Base-by-base conservation (phyloP, 2,329 filamentous ascomycete species). In the Clonostachys rosea region DNA sequence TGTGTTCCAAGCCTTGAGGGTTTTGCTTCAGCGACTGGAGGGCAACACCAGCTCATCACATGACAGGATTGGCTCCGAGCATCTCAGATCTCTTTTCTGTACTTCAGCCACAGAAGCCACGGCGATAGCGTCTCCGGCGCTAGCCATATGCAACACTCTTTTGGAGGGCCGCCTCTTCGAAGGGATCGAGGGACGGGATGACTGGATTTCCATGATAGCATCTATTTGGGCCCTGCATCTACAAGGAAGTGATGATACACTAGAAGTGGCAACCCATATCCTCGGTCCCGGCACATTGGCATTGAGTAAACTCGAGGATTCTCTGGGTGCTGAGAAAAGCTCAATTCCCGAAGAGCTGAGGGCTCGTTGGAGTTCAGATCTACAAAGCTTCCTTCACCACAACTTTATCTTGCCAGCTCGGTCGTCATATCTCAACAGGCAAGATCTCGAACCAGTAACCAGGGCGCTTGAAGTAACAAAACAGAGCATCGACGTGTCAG, bases 1-100 rank as follows among this genome's bases (percentile, higher is more conserved):
- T 5, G 47, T 82, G 0, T 76, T 83, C 18, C 59, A 57, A 8
- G 68, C 77, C 2, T 54, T 83, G 1, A 63, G 60, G 11, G 63
- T 63, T 7, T 65, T 83, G 5, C 51, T 82, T n/a, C 58, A 60
- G 2, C 73, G 75, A 17, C 65, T 77, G 6, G 65, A 70, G 34
- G 57, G 60, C 13, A 58, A 59, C 8, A 53, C 58, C 5, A 58
- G 60, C 20, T 65, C 66, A 10, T 65, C 69, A 12, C 70, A 70
- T 50, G 67, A 72, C 54, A 69, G 61, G 45, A 78, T 81, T 54
- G 79, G 79, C 14, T 74, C 74, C 2, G 78, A 82, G 56, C 78
- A 82, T 50, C 71, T 83, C 54, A 76, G 74, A 53, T 78, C 78
- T 5, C 65, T 83, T 7, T 82, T 83, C 57, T 74, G 68, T 47